phyloP scores from a whole-genome alignment of 2,329 filamentous ascomycete species.

The Aureobasidium mangrovei region DNA sequence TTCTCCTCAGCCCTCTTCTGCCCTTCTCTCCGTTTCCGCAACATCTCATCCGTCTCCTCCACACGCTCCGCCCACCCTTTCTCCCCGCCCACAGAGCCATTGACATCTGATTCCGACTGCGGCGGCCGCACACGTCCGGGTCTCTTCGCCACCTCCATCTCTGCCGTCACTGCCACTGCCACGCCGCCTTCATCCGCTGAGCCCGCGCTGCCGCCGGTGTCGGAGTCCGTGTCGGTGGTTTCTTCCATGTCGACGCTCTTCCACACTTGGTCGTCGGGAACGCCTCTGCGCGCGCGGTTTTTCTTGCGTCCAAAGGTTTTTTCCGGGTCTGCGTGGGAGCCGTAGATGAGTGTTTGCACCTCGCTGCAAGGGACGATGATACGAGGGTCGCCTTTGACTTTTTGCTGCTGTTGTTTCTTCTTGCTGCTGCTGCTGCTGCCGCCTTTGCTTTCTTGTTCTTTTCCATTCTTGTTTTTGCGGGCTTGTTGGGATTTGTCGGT shows the following conservation, averaged over 20 bases:
- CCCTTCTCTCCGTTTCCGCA: constrained; percentile 40
- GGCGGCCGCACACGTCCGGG: constrained; percentile 27
- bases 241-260: constrained; percentile 38
- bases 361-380: constrained; percentile 42
- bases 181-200: constrained; percentile 7
- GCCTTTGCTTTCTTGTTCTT: constrained; percentile 3
- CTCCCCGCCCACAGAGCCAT: constrained; percentile 48
- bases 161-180: constrained; percentile 6
- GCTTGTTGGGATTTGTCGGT: not conserved
- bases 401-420: constrained; percentile 3
- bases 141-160: constrained; percentile 14
- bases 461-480: not conserved
- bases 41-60: constrained; percentile 44
- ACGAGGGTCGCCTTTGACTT: constrained; percentile 40
- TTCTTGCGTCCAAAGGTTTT: constrained; percentile 38
- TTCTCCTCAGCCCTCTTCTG: constrained; percentile 41
- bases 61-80: constrained; percentile 46
- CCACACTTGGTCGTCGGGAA: constrained; percentile 33
- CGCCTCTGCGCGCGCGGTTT: constrained; percentile 36
- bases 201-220: not conserved
- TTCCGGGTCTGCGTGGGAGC: constrained; percentile 35
- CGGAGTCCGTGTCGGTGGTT: constrained; percentile 1
- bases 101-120: constrained; percentile 42
- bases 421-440: constrained; percentile 2
- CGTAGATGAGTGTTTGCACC: constrained; percentile 45